Percentiles rank a stretch among this genome's conserved stretches.
These are phyloP conservation scores for Anthracocystis walkeri DNA, from an alignment of 1,284 basidiomycete species.

Conservation along the genomic window DNA sequence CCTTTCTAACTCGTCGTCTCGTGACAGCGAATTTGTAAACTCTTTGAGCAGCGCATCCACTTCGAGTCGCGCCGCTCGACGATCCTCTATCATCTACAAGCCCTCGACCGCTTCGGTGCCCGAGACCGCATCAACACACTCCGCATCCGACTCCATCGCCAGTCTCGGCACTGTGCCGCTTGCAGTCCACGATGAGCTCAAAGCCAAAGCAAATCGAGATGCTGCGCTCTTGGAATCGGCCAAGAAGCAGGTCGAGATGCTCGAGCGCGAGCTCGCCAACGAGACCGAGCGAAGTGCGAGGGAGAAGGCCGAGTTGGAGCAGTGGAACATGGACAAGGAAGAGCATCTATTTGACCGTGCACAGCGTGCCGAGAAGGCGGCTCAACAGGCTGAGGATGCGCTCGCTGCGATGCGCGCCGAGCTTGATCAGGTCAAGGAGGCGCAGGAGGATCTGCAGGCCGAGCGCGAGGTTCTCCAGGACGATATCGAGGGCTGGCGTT, in stretches of 20 bases:
- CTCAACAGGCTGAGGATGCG: constrained; percentile 24
- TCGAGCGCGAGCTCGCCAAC: constrained; percentile 48
- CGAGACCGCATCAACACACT: constrained; percentile 27
- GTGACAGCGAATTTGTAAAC: constrained; percentile 36
- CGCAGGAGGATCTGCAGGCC: constrained; percentile 57
- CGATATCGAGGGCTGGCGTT: constrained; percentile 67
- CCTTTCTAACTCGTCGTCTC: constrained; percentile 19
- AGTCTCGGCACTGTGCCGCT: constrained; percentile 44
- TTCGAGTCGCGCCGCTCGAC: constrained; percentile 27
- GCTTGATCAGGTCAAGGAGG: constrained; percentile 32
- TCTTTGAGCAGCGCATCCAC: constrained; percentile 22
- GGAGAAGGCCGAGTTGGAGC: constrained; percentile 60
- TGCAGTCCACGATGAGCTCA: constrained; percentile 58
- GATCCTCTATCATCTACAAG: constrained; percentile 57
- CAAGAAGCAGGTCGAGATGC: constrained; percentile 54
- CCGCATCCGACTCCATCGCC: constrained; percentile 34
- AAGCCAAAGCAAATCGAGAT: constrained; percentile 52
- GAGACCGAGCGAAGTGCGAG: constrained; percentile 46
- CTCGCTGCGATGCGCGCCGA: constrained; percentile 31
- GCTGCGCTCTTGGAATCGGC: constrained; percentile 51
- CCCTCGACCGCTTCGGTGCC: constrained; percentile 31
- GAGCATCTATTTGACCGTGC: constrained; percentile 42
- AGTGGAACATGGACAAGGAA: constrained; percentile 57
- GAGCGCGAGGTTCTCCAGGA: constrained; percentile 66
- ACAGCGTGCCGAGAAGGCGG: constrained; percentile 45